Percentiles rank a stretch among this genome's conserved stretches.
Evolutionary conservation across 495 filamentous ascomycete species (phyloP).

Genomic region (Aspergillus conjunctus): DNA sequence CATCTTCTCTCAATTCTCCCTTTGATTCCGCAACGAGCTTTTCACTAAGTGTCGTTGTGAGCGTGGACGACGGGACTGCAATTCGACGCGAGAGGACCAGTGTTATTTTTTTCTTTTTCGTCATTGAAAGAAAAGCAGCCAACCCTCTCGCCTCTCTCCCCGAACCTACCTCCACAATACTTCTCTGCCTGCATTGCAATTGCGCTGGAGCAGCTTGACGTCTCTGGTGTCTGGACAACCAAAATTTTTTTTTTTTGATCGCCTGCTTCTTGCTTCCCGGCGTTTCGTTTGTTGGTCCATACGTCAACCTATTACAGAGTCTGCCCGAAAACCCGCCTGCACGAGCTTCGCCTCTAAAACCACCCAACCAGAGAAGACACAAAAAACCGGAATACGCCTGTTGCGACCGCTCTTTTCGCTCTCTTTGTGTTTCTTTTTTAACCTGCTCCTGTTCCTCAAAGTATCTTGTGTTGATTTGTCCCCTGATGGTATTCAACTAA

Average conservation of each 20-base stretch:
- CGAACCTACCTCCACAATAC: constrained; percentile 9
- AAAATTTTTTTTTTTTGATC: constrained; percentile 12
- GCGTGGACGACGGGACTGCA: constrained; percentile 31
- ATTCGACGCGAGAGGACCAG: constrained; percentile 35
- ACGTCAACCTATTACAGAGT: constrained; percentile 7
- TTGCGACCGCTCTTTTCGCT: constrained; percentile 28
- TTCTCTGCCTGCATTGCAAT: constrained; percentile 19
- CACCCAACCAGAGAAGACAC: constrained; percentile 23
- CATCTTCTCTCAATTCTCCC: constrained; percentile 15
- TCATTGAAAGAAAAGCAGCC: constrained; percentile 14
- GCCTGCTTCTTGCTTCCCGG: constrained; percentile 11
- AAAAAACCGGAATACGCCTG: constrained; percentile 20
- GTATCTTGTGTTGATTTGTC: constrained; percentile 30
- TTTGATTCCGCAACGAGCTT: constrained; percentile 46
- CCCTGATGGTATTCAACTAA: constrained; percentile 51
- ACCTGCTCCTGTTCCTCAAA: constrained; percentile 26
- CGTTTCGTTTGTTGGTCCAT: constrained; percentile 17
- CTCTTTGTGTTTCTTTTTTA: constrained; percentile 31
- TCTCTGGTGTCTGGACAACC: constrained; percentile 7
- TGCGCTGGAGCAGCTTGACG: constrained; percentile 11
- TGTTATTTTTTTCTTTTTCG: constrained; percentile 21
- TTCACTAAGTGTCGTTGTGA: constrained; percentile 56
- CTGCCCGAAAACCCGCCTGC: constrained; percentile 10
- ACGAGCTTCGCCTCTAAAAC: constrained; percentile 16
- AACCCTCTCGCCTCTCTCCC: constrained; percentile 14